These are phyloP conservation scores for Pyrenochaeta sp. DNA, from an alignment of 2,329 filamentous ascomycete species.

Conservation along the genomic window DNA sequence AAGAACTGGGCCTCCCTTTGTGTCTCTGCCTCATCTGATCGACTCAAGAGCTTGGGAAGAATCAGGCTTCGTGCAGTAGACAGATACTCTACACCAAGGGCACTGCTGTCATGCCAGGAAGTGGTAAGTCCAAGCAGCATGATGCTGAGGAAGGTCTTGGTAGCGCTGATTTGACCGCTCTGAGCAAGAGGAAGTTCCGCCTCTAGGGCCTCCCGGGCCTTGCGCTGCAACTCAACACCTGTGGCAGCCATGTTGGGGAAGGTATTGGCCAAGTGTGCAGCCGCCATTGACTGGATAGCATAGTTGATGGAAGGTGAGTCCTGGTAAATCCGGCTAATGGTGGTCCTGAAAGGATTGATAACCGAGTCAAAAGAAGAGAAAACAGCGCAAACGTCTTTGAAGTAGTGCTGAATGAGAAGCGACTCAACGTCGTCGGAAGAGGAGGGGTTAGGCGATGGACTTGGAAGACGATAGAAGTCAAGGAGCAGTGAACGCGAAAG, in stretches of 20 bases:
- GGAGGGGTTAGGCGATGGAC: constrained; percentile 40
- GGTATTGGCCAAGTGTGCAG: constrained; percentile 65
- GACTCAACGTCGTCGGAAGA: constrained; percentile 59
- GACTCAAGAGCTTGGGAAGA: constrained; percentile 53
- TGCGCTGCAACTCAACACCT: constrained; percentile 60
- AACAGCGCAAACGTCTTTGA: constrained; percentile 66
- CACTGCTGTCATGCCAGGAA: constrained; percentile 65
- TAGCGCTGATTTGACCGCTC: constrained; percentile 47
- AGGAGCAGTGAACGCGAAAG: constrained; percentile 49
- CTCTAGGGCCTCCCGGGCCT: constrained; percentile 61
- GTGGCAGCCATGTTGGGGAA: constrained; percentile 61
- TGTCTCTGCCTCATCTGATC: constrained; percentile 38
- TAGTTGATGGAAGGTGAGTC: constrained; percentile 66
- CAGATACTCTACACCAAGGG: constrained; percentile 63
- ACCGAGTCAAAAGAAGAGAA: constrained; percentile 71
- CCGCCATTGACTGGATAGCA: constrained; percentile 70
- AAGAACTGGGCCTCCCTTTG: constrained; percentile 58
- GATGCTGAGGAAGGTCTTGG: constrained; percentile 64
- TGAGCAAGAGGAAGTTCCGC: constrained; percentile 57
- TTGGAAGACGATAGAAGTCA: constrained; percentile 46
- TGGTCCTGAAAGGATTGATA: constrained; percentile 67
- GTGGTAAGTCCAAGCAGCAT: constrained; percentile 67
- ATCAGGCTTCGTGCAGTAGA: constrained; percentile 55
- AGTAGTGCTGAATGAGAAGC: constrained; percentile 68
- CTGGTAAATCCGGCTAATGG: constrained; percentile 64